phyloP scores from a whole-genome alignment of 2,329 filamentous ascomycete genomes.

The Diplodia scrobiculata region DNA sequence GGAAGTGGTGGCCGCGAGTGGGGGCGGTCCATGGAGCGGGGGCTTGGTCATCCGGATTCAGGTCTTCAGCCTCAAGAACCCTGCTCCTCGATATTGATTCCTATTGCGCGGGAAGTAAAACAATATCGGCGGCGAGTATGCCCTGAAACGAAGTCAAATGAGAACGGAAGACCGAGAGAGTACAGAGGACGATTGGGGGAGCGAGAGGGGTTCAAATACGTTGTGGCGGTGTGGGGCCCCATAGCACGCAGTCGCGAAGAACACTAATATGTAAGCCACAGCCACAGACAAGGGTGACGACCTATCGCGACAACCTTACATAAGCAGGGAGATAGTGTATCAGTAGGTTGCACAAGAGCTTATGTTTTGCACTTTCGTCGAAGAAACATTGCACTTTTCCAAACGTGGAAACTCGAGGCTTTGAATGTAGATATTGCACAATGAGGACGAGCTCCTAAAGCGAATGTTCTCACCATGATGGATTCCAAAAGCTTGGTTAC shows the following conservation, averaged over 20 bases:
- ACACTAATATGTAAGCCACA: neutral
- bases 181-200: neutral
- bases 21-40: neutral
- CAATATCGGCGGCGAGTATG: neutral
- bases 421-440: too few species aligned
- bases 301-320: neutral
- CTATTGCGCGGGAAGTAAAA: neutral
- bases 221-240: neutral
- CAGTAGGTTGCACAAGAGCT: neutral
- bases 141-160: neutral
- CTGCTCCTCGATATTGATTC: neutral
- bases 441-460: too few species aligned
- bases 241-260: neutral
- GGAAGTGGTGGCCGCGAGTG: neutral
- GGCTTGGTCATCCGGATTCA: neutral
- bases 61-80: neutral
- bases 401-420: too few species aligned
- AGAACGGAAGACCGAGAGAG: neutral
- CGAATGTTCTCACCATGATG: too few species aligned
- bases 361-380: too few species aligned
- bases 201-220: neutral
- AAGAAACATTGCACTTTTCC: too few species aligned
- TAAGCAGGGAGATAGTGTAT: neutral
- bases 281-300: neutral
- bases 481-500: neutral